Base-by-base conservation (phyloP, 495 filamentous ascomycete genomes). In the Aspergillus incahuasiensis region DNA sequence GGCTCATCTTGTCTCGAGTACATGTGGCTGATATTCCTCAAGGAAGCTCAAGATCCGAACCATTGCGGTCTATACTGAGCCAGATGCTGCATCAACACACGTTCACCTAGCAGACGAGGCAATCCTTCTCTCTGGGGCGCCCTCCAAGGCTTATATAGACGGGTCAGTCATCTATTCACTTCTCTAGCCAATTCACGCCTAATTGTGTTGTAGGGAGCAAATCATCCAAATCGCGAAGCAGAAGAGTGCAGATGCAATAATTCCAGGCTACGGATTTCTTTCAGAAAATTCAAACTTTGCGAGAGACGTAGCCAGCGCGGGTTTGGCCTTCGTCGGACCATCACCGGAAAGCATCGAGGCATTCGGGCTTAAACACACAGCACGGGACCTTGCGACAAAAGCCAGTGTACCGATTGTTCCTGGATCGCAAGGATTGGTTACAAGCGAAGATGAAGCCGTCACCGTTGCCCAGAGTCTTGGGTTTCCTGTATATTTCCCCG, bases 221-320 rank as follows among this genome's bases (percentile, higher is more conserved):
- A 80, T 82, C 19, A 74, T 82, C 52, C 58, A 68, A 35, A 78
- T 82, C 41, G 75, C 78, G 47, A 74, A 75, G 35, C 56, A 56
- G 13, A 54, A 69, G 21, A 48, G 69, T 18, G 77, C 57, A 1
- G 65, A 82, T 54, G 79, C 76, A 22, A 75, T 82, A 38, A 80
- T 81, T 46, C 80, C 80, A 5, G 80, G 80, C 12, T 83, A 83
- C 69, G 80, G 80, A 0, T 85, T 84, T 50, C 63, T 86, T 20
- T 79, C 74, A 3, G 83, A 86, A 44, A 85, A 85, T 67, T 73
- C 72, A 3, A 73, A 77, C 28, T 85, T 86, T 59, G 82, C 83
- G 0, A 54, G 67, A 44, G 56, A 67, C 0, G 75, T 80, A 7
- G 55, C 63, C 9, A 58, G 66, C 19, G 77, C 78, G n/a, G 82